Evolutionary conservation across 306 rosid species (phyloP).

Genomic region (Sechiopsis laciniata): DNA sequence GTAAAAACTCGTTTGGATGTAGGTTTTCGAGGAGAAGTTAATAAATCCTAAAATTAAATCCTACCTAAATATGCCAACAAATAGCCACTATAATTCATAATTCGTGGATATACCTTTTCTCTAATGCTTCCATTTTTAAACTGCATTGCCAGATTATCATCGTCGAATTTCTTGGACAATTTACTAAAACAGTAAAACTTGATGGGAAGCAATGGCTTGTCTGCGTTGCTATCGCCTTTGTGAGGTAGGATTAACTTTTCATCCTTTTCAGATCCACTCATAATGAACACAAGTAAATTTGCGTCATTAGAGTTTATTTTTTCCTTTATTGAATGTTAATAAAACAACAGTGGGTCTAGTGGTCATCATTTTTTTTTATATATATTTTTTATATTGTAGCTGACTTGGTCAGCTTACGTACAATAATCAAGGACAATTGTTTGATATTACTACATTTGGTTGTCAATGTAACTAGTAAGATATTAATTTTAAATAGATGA

Average conservation of each 20-base stretch:
- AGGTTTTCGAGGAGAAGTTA: too few species aligned
- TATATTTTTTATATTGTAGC: too few species aligned
- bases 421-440: too few species aligned
- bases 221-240: constrained; percentile 43
- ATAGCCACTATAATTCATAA: not conserved
- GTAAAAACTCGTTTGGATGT: too few species aligned
- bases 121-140: not conserved
- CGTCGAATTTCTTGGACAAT: constrained; percentile 75
- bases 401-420: too few species aligned
- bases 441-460: too few species aligned
- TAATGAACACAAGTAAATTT: not conserved
- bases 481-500: too few species aligned
- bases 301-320: not conserved
- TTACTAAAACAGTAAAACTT: constrained; percentile 58
- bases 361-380: too few species aligned
- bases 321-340: not conserved
- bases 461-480: too few species aligned
- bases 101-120: not conserved
- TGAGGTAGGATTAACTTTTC: constrained; percentile 45
- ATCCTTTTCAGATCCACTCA: not conserved
- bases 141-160: constrained; percentile 53
- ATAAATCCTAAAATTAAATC: too few species aligned
- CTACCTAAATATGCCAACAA: too few species aligned
- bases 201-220: constrained; percentile 56
- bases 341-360: too few species aligned